Conservation (phyloP, 257 asterid genomes). For the Solanum lycopersicoides region DNA sequence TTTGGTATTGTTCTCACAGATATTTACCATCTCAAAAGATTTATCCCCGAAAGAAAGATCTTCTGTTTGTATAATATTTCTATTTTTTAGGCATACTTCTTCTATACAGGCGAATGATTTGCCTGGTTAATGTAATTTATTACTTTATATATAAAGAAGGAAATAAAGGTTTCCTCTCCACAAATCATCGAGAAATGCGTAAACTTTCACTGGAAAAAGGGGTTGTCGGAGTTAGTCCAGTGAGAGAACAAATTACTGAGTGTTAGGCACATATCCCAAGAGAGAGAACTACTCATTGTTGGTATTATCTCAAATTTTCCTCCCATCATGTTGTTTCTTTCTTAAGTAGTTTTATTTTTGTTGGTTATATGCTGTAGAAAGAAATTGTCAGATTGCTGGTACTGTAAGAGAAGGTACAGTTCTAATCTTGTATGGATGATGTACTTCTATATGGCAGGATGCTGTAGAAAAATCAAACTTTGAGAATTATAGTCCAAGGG, state of each 20-base stretch:
- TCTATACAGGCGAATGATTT: not conserved
- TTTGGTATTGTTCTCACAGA: not conserved
- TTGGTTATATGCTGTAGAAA: not conserved
- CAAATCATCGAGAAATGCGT: not conserved
- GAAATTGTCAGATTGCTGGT: not conserved
- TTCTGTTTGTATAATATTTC: not conserved
- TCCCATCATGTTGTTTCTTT: not conserved
- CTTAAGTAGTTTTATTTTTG: not conserved
- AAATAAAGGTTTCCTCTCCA: not conserved
- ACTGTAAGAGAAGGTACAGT: not conserved
- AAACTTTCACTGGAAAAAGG: not conserved
- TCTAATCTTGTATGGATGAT: not conserved
- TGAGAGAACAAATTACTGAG: not conserved
- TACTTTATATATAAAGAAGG: not conserved
- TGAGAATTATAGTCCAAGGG: constrained; percentile 70
- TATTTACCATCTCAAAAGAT: not conserved
- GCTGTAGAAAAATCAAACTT: constrained; percentile 77
- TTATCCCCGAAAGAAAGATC: not conserved
- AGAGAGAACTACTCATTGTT: not conserved
- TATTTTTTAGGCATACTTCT: not conserved
- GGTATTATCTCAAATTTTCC: not conserved
- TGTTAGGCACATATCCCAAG: not conserved
- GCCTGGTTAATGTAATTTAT: not conserved
- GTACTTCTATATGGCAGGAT: constrained; percentile 42
- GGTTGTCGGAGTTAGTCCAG: not conserved